Percentiles rank a stretch among this genome's conserved stretches.
Evolutionary conservation across 225 moss, liverwort and hornwort species (phyloP).

Genomic region (Thuidium tamariscinum): DNA sequence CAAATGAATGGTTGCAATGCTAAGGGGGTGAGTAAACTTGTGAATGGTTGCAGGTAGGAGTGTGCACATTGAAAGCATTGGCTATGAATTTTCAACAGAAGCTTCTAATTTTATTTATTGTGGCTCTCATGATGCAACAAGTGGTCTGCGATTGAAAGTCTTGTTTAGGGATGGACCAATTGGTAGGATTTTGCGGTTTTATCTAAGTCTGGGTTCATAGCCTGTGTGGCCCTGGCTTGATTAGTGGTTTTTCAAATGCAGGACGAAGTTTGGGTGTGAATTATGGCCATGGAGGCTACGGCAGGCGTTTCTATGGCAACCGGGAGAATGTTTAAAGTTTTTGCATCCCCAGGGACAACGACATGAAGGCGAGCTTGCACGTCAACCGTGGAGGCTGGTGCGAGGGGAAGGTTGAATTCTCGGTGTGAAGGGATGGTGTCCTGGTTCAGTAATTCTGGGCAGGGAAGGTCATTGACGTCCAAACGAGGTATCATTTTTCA

Average conservation of each 20-base stretch:
- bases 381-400: background rate
- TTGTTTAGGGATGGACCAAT: no score
- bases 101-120: no score
- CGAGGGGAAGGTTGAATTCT: background rate
- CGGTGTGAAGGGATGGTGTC: background rate
- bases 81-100: no score
- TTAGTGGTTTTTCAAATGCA: background rate
- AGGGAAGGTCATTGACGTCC: background rate
- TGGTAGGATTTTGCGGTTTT: background rate
- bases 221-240: background rate
- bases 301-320: background rate
- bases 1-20: no score
- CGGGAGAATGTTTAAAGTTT: background rate
- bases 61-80: no score
- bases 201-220: background rate
- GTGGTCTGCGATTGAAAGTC: no score
- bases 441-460: background rate
- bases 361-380: background rate
- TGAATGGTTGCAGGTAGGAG: no score
- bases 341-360: background rate
- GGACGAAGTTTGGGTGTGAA: background rate
- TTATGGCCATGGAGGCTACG: constrained; percentile 6
- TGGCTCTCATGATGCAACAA: no score
- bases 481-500: background rate
- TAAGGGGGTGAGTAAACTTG: no score